Evolutionary conservation across 1,139 yeast species (phyloP).

Genomic region (Kodamaea alishanica): DNA sequence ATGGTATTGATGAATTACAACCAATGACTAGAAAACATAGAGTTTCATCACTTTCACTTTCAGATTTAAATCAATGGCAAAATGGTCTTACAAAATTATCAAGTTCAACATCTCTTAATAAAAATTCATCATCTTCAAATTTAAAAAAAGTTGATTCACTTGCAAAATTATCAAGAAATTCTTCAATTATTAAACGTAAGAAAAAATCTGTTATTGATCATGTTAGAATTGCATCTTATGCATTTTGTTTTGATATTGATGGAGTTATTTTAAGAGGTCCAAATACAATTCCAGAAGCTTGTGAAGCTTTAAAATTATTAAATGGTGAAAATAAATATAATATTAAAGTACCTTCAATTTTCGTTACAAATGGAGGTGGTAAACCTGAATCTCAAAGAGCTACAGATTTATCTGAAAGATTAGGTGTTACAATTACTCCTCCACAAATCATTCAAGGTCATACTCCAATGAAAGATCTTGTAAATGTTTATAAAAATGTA

Average conservation of each 20-base stretch:
- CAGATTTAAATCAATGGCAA: slow-evolving; percentile 63
- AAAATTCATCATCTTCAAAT: slow-evolving; percentile 34
- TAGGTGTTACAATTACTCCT: slow-evolving; percentile 57
- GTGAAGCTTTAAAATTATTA: slow-evolving; percentile 62
- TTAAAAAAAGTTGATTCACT: slow-evolving; percentile 49
- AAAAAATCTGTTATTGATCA: slow-evolving; percentile 59
- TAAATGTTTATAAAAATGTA: slow-evolving; percentile 61
- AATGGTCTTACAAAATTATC: slow-evolving; percentile 50
- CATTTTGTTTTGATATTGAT: slow-evolving; percentile 84
- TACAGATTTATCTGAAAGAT: slow-evolving; percentile 57
- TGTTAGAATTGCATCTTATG: slow-evolving; percentile 72
- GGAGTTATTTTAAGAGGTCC: slow-evolving; percentile 82
- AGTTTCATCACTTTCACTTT: slow-evolving; percentile 66
- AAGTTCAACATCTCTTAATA: slow-evolving; percentile 33
- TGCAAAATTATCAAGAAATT: slow-evolving; percentile 49
- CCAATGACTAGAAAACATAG: slow-evolving; percentile 60
- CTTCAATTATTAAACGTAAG: slow-evolving; percentile 49
- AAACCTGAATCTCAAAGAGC: slow-evolving; percentile 73
- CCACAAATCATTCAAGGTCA: slow-evolving; percentile 87
- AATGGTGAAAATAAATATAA: slow-evolving; percentile 77
- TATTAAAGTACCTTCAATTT: slow-evolving; percentile 78
- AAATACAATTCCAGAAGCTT: slow-evolving; percentile 72
- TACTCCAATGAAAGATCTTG: slow-evolving; percentile 82
- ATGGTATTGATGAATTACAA: slow-evolving; percentile 63
- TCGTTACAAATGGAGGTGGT: slow-evolving; percentile 89